Evolutionary conservation across 192 early-diverging fungal species (phyloP), one percentile per base, ranked within the genome.

Genomic region (Coemansia asiatica): DNA sequence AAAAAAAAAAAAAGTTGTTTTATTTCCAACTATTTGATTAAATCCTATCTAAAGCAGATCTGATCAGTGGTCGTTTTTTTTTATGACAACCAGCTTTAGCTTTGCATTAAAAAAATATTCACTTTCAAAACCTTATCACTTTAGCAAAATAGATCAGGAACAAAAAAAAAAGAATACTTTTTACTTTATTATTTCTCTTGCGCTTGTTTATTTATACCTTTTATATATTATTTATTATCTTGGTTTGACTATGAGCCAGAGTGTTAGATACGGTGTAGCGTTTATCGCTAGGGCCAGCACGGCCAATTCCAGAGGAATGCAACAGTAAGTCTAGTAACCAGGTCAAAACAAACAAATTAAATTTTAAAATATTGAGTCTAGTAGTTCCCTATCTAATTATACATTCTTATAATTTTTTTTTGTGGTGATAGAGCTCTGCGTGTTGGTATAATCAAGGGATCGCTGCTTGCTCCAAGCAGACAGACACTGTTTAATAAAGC

Each of bases 101-200:
- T n/a, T n/a, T n/a, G n/a, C n/a, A n/a, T n/a, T n/a, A n/a, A 85
- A 66, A 88, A 88, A 18, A 78, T 82, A 0, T 84, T 33, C 87
- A 84, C 66, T 88, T 82, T 62, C 85, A 84, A 31, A 88, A 84
- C 74, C 86, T 85, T 22, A 76, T 86, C 51, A 84, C 46, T 25
- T 86, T 62, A n/a, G n/a, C n/a, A n/a, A n/a, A n/a, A n/a, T n/a
- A n/a, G 21, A 88, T 78, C 62, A 88, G 85, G 62, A 81, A 77
- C 0, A 18, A 81, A n/a, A n/a, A n/a, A n/a, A n/a, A n/a, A n/a
- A n/a, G n/a, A n/a, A n/a, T n/a, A n/a, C n/a, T n/a, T n/a, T n/a
- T n/a, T n/a, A n/a, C n/a, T n/a, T n/a, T n/a, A n/a, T n/a, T n/a
- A n/a, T n/a, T n/a, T n/a, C 83, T 44, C 90, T 60, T 0, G 60